Evolutionary conservation across 2,329 filamentous ascomycete genomes (phyloP).

Genomic region (Hyphodiscus sp.): DNA sequence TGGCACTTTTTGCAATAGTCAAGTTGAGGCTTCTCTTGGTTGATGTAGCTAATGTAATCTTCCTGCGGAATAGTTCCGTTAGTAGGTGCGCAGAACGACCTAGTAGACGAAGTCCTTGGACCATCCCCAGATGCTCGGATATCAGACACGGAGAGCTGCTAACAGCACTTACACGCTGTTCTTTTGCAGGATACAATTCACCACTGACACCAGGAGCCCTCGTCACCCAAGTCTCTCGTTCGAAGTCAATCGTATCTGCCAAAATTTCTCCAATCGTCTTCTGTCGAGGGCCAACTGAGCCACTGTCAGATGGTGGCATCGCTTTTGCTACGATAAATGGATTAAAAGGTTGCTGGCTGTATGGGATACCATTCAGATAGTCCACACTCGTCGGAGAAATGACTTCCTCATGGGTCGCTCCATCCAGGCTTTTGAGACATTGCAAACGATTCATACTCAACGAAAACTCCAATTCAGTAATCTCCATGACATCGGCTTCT

Average conservation of each 20-base stretch:
- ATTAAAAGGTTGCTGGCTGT: no score
- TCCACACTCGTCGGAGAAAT: no score
- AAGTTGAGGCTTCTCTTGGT: slow-evolving; percentile 5
- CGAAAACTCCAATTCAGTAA: no score
- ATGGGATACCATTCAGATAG: no score
- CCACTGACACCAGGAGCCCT: slow-evolving; percentile 3
- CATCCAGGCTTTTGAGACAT: no score
- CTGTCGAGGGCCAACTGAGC: background rate
- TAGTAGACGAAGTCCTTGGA: background rate
- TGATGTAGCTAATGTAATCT: slow-evolving; percentile 7
- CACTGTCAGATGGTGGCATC: no score
- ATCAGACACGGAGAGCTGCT: no score
- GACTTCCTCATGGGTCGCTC: no score
- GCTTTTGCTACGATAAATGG: no score
- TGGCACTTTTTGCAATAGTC: slow-evolving; percentile 23
- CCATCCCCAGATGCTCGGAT: background rate
- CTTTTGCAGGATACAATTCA: slow-evolving; percentile 1
- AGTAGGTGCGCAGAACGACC: background rate
- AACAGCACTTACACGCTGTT: background rate
- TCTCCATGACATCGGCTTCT: no score
- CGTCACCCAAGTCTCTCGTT: slow-evolving; percentile 1
- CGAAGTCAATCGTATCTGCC: slow-evolving; percentile 4
- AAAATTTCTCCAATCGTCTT: background rate
- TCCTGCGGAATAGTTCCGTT: background rate
- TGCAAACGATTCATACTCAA: no score